Conservation (phyloP, 768 basidiomycete genomes). For the Suillus ampliporus region DNA sequence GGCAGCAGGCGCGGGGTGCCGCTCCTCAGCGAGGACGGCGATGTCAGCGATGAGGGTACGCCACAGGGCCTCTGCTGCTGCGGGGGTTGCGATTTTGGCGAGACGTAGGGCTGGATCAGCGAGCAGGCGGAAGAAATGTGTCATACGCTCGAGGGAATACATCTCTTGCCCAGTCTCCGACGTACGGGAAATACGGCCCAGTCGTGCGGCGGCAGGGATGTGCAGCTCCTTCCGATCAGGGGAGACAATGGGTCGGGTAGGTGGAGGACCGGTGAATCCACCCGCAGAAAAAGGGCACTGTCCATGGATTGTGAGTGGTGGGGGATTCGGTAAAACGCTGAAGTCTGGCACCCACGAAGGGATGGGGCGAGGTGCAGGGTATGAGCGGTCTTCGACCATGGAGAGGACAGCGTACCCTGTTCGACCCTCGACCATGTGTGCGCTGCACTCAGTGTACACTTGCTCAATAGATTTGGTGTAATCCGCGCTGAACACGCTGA, state of each 20-base stretch:
- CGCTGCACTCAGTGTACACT: not conserved
- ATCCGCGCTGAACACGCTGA: not conserved
- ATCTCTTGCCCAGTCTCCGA: slow-evolving; percentile 1
- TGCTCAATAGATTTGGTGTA: not conserved
- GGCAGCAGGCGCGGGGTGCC: not conserved
- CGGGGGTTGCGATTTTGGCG: not conserved
- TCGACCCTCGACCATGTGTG: not conserved
- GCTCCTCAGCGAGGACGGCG: not conserved
- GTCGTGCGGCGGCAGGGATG: not conserved
- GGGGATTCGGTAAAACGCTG: not conserved
- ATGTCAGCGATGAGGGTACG: not conserved
- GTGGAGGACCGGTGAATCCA: not conserved
- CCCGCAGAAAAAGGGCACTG: not conserved
- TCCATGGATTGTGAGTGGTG: not conserved
- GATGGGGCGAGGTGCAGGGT: not conserved
- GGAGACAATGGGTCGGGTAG: not conserved
- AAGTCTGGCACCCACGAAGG: slow-evolving; percentile 17
- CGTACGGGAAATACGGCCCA: not conserved
- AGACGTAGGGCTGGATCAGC: not conserved
- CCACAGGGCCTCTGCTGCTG: not conserved
- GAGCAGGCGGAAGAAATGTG: not conserved
- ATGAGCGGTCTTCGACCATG: slow-evolving; percentile 1
- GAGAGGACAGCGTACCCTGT: not conserved
- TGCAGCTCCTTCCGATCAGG: not conserved
- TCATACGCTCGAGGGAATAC: not conserved